Base-by-base conservation (phyloP, 2,329 filamentous ascomycete genomes). In the Xylariaceae sp. region DNA sequence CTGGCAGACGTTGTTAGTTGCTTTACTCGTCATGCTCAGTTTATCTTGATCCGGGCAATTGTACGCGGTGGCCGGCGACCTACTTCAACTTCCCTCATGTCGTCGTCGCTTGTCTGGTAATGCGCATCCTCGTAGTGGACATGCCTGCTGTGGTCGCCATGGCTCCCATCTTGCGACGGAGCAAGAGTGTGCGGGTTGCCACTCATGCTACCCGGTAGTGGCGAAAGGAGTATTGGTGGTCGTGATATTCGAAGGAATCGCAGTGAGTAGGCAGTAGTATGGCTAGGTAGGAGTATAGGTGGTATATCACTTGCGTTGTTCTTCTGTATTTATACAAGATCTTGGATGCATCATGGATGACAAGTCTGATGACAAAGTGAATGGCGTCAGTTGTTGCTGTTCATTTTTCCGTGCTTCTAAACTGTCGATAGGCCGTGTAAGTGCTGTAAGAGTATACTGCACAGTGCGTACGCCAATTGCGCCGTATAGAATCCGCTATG, bases 51-150 rank as follows among this genome's bases (percentile, higher is more conserved):
- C 8, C 26, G 26, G 26, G 26, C 26, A 26, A 26, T 26, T 26
- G 26, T 5, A 26, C 26, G 26, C 5, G 26, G 26, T 26, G 15
- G 51, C n/a, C 37, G 32, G 16, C 7, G 49, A 57, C 65, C 32
- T 70, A 81, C 79, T 73, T 83, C 80, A 46, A 83, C 74, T 10
- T 77, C 70, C 46, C 68, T 71, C 43, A 68, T 71, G 42, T 81
- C 79, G 52, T 81, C 79, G 45, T 80, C 78, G 59, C 77, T 80
- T 34, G 70, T 72, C 49, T 74, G 76, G 3, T 74, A 76, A 39
- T 67, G 67, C 22, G 66, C 69, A 39, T 76, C 73, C 36, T 74
- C 71, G 40, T 68, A 65, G 40, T 67, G 63, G 12, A 68, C 64
- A 21, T 66, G 64, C 56, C 64, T 68, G 32, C 58, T 59, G 40